These are phyloP conservation scores for Komagataella mondaviorum DNA, from an alignment of 805 yeast genomes.

Conservation along the genomic window DNA sequence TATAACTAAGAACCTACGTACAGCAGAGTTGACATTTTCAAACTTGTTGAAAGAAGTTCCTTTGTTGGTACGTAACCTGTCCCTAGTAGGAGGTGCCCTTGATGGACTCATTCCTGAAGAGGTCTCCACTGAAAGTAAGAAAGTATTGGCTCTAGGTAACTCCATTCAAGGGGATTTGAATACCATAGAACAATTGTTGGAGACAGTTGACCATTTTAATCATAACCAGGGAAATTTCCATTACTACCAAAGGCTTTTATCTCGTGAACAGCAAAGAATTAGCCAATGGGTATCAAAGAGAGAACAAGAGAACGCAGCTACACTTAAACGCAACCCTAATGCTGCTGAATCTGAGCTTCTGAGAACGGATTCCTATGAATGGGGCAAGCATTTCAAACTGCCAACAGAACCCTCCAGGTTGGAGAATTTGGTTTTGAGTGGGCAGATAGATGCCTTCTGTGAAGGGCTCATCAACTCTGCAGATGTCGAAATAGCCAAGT, in stretches of 20 bases:
- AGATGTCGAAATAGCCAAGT: slow-evolving; percentile 41
- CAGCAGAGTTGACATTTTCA: slow-evolving; percentile 44
- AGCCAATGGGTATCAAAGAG: slow-evolving; percentile 65
- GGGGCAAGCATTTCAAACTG: slow-evolving; percentile 51
- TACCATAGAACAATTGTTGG: slow-evolving; percentile 48
- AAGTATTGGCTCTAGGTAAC: slow-evolving; percentile 24
- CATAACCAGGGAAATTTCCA: slow-evolving; percentile 71
- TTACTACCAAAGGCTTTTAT: slow-evolving; percentile 66
- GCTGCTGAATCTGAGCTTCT: slow-evolving; percentile 21
- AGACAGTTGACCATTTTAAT: slow-evolving; percentile 61
- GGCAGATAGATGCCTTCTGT: slow-evolving; percentile 48
- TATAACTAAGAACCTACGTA: slow-evolving; percentile 48
- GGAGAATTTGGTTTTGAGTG: slow-evolving; percentile 55
- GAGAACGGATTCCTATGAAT: slow-evolving; percentile 40
- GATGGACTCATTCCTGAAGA: neutral
- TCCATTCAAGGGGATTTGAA: slow-evolving; percentile 23
- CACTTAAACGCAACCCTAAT: slow-evolving; percentile 44
- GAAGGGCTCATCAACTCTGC: slow-evolving; percentile 48
- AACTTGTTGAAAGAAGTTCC: slow-evolving; percentile 66
- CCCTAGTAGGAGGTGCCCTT: slow-evolving; percentile 6
- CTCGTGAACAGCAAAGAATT: slow-evolving; percentile 57
- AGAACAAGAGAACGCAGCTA: slow-evolving; percentile 48
- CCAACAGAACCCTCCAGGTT: slow-evolving; percentile 67
- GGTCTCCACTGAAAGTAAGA: slow-evolving; percentile 11
- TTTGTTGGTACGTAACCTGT: slow-evolving; percentile 40